Evolutionary conservation across 495 filamentous ascomycete species (phyloP).

Genomic region (Aspergillus homomorphus): DNA sequence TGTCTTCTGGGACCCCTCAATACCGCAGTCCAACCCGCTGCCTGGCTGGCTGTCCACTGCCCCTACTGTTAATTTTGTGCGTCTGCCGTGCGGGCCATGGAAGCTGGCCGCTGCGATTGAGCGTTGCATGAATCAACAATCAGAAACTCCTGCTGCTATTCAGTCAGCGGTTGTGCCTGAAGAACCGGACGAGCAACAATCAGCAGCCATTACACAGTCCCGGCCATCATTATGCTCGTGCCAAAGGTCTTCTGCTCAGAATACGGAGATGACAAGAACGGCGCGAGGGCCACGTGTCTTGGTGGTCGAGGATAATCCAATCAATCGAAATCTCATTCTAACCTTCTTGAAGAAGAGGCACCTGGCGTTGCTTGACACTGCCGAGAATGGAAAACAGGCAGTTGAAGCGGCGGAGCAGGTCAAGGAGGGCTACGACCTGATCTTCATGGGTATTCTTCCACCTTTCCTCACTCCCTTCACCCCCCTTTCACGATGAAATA

Average conservation of each 20-base stretch:
- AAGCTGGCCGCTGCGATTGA: conserved; percentile 57
- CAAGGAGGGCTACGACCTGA: conserved; percentile 48
- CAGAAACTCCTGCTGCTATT: conserved; percentile 13
- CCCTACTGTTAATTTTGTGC: conserved; percentile 42
- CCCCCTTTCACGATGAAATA: neutral
- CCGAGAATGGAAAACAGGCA: conserved; percentile 52
- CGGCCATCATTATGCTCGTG: conserved; percentile 3
- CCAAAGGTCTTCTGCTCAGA: conserved; percentile 1
- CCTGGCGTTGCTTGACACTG: conserved; percentile 37
- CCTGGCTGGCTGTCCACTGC: conserved; percentile 33
- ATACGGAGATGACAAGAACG: neutral
- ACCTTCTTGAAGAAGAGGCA: conserved; percentile 56
- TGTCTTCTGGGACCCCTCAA: conserved; percentile 34
- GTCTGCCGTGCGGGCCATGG: conserved; percentile 59
- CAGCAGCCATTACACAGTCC: neutral
- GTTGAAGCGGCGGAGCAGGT: conserved; percentile 47
- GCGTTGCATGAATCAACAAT: conserved; percentile 28
- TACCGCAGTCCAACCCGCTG: conserved; percentile 29
- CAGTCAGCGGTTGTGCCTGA: conserved; percentile 11
- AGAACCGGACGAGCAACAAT: neutral
- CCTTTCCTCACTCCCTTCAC: conserved; percentile 13
- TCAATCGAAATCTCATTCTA: conserved; percentile 68
- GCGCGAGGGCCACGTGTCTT: conserved; percentile 41
- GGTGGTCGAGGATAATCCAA: conserved; percentile 72
- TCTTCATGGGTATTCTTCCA: conserved; percentile 63